A percentile compares a stretch with the other conserved stretches of the same genome.
phyloP scores from a whole-genome alignment of 345 rosid species.

The Syzygium aromaticum region DNA sequence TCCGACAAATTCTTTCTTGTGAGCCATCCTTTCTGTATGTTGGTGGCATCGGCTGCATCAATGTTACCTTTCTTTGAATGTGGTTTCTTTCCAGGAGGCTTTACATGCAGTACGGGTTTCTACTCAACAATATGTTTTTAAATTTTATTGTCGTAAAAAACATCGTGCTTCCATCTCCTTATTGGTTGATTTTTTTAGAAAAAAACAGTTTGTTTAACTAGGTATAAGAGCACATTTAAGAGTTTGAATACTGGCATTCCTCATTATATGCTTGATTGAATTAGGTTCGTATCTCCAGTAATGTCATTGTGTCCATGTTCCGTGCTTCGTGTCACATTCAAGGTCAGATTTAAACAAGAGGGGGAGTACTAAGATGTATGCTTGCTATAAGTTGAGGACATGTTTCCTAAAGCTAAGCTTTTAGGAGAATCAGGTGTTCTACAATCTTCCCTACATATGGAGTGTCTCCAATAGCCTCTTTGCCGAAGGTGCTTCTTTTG shows the following conservation, averaged over 20 bases:
- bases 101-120: neutral
- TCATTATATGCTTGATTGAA: neutral
- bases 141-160: neutral
- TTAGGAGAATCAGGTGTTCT: neutral
- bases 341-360: neutral
- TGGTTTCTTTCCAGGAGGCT: neutral
- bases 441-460: neutral
- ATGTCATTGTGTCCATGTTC: neutral
- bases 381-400: neutral
- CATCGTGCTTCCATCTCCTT: neutral
- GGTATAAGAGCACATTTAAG: neutral
- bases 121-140: neutral
- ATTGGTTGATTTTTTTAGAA: neutral
- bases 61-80: neutral
- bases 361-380: neutral
- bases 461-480: neutral
- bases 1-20: neutral
- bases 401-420: neutral
- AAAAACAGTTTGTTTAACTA: neutral
- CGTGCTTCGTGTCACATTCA: fast-evolving
- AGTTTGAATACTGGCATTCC: neutral
- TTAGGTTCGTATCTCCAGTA: neutral
- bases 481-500: neutral
- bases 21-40: neutral
- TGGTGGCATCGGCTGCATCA: neutral